Evolutionary conservation across 208 protist species (phyloP).

Genomic region (Leptomonas pyrrhocoris): DNA sequence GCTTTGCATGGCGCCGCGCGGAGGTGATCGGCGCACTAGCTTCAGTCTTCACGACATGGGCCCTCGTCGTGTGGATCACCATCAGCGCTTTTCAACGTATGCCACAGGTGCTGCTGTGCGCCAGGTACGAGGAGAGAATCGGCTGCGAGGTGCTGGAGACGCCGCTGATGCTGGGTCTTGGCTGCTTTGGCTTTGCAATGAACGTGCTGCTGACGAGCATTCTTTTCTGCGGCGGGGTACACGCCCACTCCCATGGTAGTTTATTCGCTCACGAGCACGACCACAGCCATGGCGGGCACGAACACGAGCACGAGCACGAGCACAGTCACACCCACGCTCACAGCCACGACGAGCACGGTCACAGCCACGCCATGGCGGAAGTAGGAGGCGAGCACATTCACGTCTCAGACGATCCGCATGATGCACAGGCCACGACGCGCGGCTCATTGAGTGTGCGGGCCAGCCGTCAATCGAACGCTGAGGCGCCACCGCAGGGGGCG

Average conservation of each 20-base stretch:
- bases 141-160: constrained; percentile 22
- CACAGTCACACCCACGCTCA: constrained; percentile 8
- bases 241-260: constrained; percentile 24
- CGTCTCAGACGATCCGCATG: constrained; percentile 3
- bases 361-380: no score
- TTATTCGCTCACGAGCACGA: constrained; percentile 19
- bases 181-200: constrained; percentile 27
- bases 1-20: constrained; percentile 22
- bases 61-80: constrained; percentile 27
- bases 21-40: constrained; percentile 23
- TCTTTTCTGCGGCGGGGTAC: constrained; percentile 20
- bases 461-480: constrained; percentile 18
- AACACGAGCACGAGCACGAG: neutral
- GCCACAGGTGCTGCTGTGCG: constrained; percentile 12
- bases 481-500: constrained; percentile 19
- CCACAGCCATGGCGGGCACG: neutral
- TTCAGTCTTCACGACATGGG: constrained; percentile 28
- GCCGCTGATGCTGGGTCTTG: constrained; percentile 26
- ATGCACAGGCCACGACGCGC: constrained; percentile 3
- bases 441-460: constrained; percentile 25
- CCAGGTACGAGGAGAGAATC: constrained; percentile 2
- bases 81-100: constrained; percentile 21
- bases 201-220: constrained; percentile 30
- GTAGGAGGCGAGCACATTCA: constrained; percentile 1
- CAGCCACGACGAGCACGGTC: constrained; percentile 7